Evolutionary conservation across 768 basidiomycete species (phyloP), one percentile per base, ranked within the genome.

Genomic region (Boletellus emodensis): DNA sequence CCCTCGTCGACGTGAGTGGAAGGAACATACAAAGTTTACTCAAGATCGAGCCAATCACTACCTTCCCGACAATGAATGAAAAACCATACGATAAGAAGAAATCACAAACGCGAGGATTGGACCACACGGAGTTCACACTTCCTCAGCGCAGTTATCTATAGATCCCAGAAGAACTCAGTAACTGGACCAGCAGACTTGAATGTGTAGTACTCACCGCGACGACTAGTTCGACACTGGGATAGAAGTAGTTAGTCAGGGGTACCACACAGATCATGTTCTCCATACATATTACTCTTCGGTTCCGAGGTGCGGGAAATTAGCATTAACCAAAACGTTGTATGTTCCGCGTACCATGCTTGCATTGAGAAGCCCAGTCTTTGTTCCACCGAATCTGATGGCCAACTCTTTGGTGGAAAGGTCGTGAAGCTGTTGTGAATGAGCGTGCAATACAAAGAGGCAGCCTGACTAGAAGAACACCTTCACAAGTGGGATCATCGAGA

Each of bases 51-150:
- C 91, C 91, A 46, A 94, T 82, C 54, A 93, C 87, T 90, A 53
- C 10, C 49, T 1, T 28, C 30, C 48, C 15, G 35, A 46, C 11
- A 50, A 45, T 52, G 34, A 51, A 59, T 10, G 56, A 43, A 4
- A 36, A 33, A 37, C n/a, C 7, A 46, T 34, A 35, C 14, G 12
- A 35, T 36, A 24, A 35, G 18, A 36, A 44, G 6, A 43, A 39
- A 15, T 18, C 39, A 70, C 84, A 45, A 57, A 90, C 89, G 69
- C 6, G 88, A 82, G 3, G 89, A 84, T 61, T 94, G 91, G 6
- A 94, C 90, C 17, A 94, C 75, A 40, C 79, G 77, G 15, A 94
- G 76, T 63, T 94, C 85, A 63, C 91, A 93, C 65, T 87, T 87
- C 36, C 80, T 76, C 54, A 94, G 71, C 0, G 90, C 91, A 44